Percentiles rank a stretch among this genome's conserved stretches.
These are phyloP conservation scores for Exophiala sp. DNA, from an alignment of 2,329 filamentous ascomycete genomes.

Conservation along the genomic window DNA sequence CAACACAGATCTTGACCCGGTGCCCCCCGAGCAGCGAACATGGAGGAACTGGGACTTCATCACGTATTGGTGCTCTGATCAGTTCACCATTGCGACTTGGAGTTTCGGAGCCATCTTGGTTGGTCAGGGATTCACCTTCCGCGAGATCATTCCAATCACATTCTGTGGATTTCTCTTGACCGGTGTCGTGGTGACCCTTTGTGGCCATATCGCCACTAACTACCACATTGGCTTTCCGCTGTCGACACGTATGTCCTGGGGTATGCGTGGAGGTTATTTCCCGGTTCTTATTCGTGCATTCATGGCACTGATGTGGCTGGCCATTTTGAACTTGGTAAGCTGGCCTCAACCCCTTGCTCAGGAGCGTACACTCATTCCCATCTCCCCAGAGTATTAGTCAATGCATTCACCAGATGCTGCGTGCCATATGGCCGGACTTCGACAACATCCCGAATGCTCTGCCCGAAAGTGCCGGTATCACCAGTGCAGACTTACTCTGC, in stretches of 20 bases:
- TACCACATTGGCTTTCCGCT: background rate
- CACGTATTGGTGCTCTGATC: slow-evolving; percentile 15
- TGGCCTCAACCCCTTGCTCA: too few species aligned
- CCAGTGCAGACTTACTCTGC: background rate
- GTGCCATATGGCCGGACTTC: background rate
- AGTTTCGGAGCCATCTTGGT: background rate
- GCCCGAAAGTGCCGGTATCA: background rate
- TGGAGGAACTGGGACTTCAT: slow-evolving; percentile 17
- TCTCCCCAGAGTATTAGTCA: background rate
- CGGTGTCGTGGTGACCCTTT: background rate
- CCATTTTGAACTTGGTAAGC: background rate
- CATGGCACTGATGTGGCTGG: background rate
- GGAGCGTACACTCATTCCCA: background rate
- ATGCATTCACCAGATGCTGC: background rate
- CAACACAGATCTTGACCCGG: slow-evolving; percentile 47
- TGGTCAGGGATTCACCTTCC: background rate
- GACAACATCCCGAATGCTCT: background rate
- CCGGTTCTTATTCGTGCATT: background rate
- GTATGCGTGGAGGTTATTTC: background rate
- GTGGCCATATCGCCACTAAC: background rate
- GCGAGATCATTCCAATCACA: background rate
- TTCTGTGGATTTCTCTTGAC: background rate
- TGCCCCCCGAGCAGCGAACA: slow-evolving; percentile 14
- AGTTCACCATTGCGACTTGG: slow-evolving; percentile 10
- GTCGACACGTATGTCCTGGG: background rate